Evolutionary conservation across 139 green algal genomes (phyloP).

Genomic region (Haematococcus sp.): DNA sequence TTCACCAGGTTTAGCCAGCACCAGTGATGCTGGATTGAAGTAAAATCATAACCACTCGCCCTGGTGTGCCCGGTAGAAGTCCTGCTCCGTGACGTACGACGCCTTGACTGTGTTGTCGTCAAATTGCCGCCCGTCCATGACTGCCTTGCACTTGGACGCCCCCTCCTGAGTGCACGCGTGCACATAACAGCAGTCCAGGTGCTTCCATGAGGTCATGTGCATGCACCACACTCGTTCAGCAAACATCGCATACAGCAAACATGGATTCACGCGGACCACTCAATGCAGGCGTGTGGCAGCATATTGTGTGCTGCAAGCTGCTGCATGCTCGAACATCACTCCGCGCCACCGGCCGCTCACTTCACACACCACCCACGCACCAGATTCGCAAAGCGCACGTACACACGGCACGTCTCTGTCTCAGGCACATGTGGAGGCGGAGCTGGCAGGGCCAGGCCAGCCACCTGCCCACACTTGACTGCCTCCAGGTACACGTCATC

Average conservation of each 20-base stretch:
- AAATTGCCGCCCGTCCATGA: conserved; percentile 71
- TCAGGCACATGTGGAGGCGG: conserved; percentile 43
- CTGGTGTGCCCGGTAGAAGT: conserved; percentile 54
- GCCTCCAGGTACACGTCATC: conserved; percentile 74
- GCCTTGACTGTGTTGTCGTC: conserved; percentile 72
- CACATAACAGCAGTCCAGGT: too few species aligned
- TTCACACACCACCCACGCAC: too few species aligned
- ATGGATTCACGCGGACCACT: too few species aligned
- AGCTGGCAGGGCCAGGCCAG: conserved; percentile 54
- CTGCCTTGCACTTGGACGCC: conserved; percentile 47
- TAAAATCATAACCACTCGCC: conserved; percentile 70
- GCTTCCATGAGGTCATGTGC: too few species aligned
- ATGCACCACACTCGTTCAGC: too few species aligned
- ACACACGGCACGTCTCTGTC: conserved; percentile 52
- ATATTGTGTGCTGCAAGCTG: too few species aligned
- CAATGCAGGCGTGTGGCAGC: too few species aligned
- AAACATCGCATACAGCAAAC: too few species aligned
- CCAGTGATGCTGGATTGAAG: too few species aligned
- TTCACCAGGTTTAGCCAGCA: too few species aligned
- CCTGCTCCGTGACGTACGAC: conserved; percentile 49
- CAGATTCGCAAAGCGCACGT: conserved; percentile 58
- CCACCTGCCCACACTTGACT: conserved; percentile 56
- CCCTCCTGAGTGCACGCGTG: background rate
- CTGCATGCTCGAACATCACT: too few species aligned
- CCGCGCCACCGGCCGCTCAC: too few species aligned